Evolutionary conservation across 257 asterid species (phyloP).

Genomic region (Nicotiana undulata): DNA sequence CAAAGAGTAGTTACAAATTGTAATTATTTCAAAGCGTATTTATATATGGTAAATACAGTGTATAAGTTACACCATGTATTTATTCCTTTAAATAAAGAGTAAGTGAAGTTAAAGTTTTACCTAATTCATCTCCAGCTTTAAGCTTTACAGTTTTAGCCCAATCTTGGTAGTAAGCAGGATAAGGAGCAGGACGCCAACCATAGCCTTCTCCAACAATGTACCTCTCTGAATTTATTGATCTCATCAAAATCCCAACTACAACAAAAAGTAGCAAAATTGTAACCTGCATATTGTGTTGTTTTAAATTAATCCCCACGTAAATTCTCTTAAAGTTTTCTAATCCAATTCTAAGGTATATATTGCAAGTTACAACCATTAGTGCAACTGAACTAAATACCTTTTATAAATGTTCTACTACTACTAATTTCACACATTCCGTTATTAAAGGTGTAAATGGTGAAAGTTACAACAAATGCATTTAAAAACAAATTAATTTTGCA

Average conservation of each 20-base stretch:
- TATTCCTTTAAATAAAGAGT: background rate
- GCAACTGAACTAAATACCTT: background rate
- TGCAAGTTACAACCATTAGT: background rate
- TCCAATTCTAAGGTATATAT: background rate
- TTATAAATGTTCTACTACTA: background rate
- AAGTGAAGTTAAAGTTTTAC: background rate
- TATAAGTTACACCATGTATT: too few relatives aligned
- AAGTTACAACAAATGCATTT: background rate
- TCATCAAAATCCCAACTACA: background rate
- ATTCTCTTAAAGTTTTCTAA: background rate
- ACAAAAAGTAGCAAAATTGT: background rate
- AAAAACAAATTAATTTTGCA: background rate
- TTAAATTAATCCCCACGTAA: background rate
- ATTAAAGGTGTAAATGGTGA: background rate
- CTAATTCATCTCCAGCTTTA: constrained; percentile 1
- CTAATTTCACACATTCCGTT: background rate
- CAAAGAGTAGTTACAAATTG: too few relatives aligned
- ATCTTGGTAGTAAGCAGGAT: background rate
- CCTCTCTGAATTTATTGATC: background rate
- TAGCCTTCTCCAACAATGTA: constrained; percentile 1
- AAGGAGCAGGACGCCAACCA: background rate
- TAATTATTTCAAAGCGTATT: too few relatives aligned
- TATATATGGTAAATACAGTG: too few relatives aligned
- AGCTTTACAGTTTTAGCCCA: background rate
- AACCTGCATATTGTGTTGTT: background rate